Evolutionary conservation across 1,284 basidiomycete species (phyloP).

Genomic region (Cryptococcus maquisensis): DNA sequence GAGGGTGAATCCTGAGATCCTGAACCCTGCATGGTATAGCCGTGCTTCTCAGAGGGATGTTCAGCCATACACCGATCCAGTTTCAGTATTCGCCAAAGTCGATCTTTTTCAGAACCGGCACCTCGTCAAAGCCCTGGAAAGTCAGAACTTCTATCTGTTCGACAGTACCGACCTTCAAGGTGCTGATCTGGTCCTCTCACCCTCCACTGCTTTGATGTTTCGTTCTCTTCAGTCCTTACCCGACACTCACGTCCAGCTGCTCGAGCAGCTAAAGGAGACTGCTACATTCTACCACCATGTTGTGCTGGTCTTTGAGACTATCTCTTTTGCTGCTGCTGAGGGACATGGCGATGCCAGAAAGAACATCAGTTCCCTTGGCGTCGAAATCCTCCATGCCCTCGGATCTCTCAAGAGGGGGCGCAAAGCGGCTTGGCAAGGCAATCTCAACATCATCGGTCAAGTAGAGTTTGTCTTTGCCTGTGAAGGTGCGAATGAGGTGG

Average conservation of each 20-base stretch:
- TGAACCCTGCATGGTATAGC: conserved; percentile 11
- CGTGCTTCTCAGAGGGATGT: not conserved
- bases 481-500: conserved; percentile 10
- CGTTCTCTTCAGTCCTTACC: not conserved
- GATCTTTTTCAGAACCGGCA: conserved; percentile 2
- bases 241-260: not conserved
- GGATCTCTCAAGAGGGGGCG: not conserved
- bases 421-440: not conserved
- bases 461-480: conserved; percentile 11
- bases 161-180: conserved; percentile 7
- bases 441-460: not conserved
- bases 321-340: conserved; percentile 1
- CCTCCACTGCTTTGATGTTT: conserved; percentile 11
- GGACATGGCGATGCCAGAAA: not conserved
- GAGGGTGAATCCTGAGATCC: conserved; percentile 4
- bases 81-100: conserved; percentile 2
- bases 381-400: not conserved
- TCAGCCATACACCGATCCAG: not conserved
- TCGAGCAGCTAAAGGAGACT: conserved; percentile 3
- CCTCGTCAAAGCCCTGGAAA: conserved; percentile 2
- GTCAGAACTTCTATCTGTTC: conserved; percentile 1
- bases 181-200: conserved; percentile 15
- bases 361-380: not conserved
- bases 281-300: conserved; percentile 5
- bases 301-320: conserved; percentile 13